Base-by-base conservation (phyloP, 495 filamentous ascomycete genomes). In the Lophiostoma macrostomum region DNA sequence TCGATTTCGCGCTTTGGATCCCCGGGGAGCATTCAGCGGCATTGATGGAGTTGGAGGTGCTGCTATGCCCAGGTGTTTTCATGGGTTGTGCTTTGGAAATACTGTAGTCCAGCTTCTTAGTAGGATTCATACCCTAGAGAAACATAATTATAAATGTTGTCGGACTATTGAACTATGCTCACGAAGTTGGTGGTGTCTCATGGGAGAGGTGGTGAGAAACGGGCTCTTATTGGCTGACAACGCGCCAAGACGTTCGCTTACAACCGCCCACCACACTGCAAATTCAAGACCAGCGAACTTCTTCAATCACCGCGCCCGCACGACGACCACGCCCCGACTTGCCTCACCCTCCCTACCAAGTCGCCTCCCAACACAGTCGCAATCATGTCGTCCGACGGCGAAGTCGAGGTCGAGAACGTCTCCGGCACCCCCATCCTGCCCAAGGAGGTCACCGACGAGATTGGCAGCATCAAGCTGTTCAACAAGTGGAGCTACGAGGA, bases 401-500 rank as follows among this genome's bases (percentile, higher is more conserved):
- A 96, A 79, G 81, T 95, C 75, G 88, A 95, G 80, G 87, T 94
- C 72, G 88, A 87, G 68, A 82, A 76, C 77, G 76, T 78, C 60
- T 74, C 73, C 69, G 80, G 76, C 73, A 85, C 84, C 75, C 73
- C 80, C 63, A 83, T 93, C 70, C 87, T 99, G 66, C 93, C 93
- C 72, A 97, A 95, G 83, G 94, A 97, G 56, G 88, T 95, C 65
- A 76, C 80, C 60, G 78, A 83, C 58, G 88, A 96, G 76, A 83
- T 93, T 78, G 93, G 91, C 70, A 85, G 78, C 77, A 80, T 94
- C 71, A 96, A 95, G 85, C 87, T 99, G 59, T 99, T 99, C 87
- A 95, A 86, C 78, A 88, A 87, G 69, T 90, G 85, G 83, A 90
- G 82, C 76, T 99, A 97, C 77, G 94, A 96, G 73, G 91, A 97